Evolutionary conservation across 805 yeast genomes (phyloP).

Genomic region (Candida sakaeoensis): DNA sequence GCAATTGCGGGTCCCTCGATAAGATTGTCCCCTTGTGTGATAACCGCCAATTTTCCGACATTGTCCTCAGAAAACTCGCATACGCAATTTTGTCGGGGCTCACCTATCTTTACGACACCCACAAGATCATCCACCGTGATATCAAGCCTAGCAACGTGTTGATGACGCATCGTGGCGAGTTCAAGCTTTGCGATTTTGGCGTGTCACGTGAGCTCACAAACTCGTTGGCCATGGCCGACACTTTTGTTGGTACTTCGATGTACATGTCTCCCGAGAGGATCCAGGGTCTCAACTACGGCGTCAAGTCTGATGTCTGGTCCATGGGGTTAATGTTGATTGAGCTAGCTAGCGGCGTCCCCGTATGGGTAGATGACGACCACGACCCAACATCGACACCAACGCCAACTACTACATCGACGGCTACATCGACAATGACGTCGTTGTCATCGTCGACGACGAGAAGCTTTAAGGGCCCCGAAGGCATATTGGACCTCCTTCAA

Average conservation of each 20-base stretch:
- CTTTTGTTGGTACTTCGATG: constrained; percentile 96
- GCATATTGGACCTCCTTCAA: constrained; percentile 86
- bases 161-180: constrained; percentile 79
- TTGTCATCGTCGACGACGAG: too few relatives aligned
- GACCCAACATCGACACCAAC: background rate
- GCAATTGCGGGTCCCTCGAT: constrained; percentile 92
- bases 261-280: constrained; percentile 97
- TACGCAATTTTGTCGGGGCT: constrained; percentile 77
- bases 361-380: constrained; percentile 54
- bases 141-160: constrained; percentile 94
- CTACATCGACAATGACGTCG: too few relatives aligned
- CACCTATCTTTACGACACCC: constrained; percentile 73
- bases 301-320: constrained; percentile 98
- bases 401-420: constrained; percentile 22
- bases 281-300: constrained; percentile 88
- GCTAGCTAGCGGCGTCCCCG: constrained; percentile 79
- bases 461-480: constrained; percentile 55
- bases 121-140: constrained; percentile 91
- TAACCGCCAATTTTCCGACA: constrained; percentile 46
- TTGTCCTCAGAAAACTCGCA: constrained; percentile 69
- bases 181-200: constrained; percentile 95
- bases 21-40: constrained; percentile 58
- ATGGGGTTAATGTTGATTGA: constrained; percentile 88
- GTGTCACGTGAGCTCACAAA: constrained; percentile 88
- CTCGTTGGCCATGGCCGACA: constrained; percentile 82